phyloP scores from a whole-genome alignment of 108 stramenopile genomes.

The Cyclotella sp. region DNA sequence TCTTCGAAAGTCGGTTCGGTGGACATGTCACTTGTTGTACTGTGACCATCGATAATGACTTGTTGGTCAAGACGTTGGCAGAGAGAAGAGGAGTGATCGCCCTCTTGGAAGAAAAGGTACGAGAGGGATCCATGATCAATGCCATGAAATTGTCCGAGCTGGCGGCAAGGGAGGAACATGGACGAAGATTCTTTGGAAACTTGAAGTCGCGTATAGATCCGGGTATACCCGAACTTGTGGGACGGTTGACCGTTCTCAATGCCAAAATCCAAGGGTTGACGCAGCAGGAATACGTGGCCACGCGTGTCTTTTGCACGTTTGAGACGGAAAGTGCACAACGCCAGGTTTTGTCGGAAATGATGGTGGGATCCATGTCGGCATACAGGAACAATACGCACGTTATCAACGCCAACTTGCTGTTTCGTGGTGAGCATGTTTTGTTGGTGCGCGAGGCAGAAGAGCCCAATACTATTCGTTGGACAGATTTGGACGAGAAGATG shows the following conservation, averaged over 20 bases:
- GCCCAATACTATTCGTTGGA: conserved; percentile 83
- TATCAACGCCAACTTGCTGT: conserved; percentile 53
- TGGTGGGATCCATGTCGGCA: conserved; percentile 64
- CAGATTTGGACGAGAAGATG: conserved; percentile 70
- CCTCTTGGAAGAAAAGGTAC: conserved; percentile 58
- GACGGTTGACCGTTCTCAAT: conserved; percentile 63
- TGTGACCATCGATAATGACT: conserved; percentile 84
- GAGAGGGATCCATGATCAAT: conserved; percentile 63
- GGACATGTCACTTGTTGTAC: conserved; percentile 80
- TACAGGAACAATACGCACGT: conserved; percentile 37
- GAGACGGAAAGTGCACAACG: conserved; percentile 85
- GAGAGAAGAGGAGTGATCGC: conserved; percentile 74
- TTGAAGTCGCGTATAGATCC: conserved; percentile 51
- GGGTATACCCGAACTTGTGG: conserved; percentile 69
- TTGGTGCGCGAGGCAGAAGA: conserved; percentile 79
- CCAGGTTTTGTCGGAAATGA: conserved; percentile 67
- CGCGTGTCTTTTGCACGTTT: conserved; percentile 87
- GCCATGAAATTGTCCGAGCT: conserved; percentile 62
- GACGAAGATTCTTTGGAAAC: conserved; percentile 51
- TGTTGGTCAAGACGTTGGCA: conserved; percentile 72
- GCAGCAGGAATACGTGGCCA: conserved; percentile 74
- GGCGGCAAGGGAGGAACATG: conserved; percentile 64
- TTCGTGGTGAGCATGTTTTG: conserved; percentile 64
- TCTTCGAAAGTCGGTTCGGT: conserved; percentile 69
- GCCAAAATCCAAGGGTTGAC: conserved; percentile 75